Conservation (phyloP, 2,329 filamentous ascomycete genomes). For the Rasamsonia emersonii region DNA sequence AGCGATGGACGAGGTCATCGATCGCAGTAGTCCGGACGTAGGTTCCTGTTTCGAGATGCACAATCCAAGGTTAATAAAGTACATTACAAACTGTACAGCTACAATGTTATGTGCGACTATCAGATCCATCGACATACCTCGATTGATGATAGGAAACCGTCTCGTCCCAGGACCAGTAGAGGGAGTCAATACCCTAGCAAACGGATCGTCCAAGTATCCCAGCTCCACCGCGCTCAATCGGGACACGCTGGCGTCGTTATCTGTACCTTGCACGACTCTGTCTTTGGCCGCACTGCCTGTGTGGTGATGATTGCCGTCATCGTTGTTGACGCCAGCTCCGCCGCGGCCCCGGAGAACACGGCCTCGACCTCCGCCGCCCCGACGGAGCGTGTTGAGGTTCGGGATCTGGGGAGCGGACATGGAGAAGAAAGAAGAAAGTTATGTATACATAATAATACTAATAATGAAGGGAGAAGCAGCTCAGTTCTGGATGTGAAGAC, state of each 20-base stretch:
- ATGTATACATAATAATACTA: no score
- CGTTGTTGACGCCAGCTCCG: slow-evolving; percentile 11
- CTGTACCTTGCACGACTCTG: slow-evolving; percentile 73
- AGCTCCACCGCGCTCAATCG: slow-evolving; percentile 78
- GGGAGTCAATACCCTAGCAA: slow-evolving; percentile 61
- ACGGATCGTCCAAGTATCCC: slow-evolving; percentile 77
- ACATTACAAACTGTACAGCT: slow-evolving; percentile 5
- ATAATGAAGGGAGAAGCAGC: slow-evolving; percentile 8
- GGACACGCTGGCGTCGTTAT: slow-evolving; percentile 83
- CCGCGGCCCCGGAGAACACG: slow-evolving; percentile 41
- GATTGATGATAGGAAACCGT: slow-evolving; percentile 84
- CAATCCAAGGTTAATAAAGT: no score
- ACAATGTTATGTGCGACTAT: no score
- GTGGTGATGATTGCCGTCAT: slow-evolving; percentile 16
- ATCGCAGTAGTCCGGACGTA: slow-evolving; percentile 82
- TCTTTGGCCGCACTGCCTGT: slow-evolving; percentile 48
- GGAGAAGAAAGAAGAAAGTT: no score
- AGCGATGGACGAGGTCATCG: slow-evolving; percentile 65
- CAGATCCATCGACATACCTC: slow-evolving; percentile 49
- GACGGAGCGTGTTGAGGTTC: slow-evolving; percentile 59
- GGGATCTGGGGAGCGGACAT: slow-evolving; percentile 73
- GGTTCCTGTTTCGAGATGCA: slow-evolving; percentile 53
- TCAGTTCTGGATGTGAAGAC: slow-evolving; percentile 12
- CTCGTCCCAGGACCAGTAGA: slow-evolving; percentile 40
- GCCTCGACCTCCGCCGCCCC: slow-evolving; percentile 40